phyloP scores from a whole-genome alignment of 352 stramenopile species.

The Phytophthora citrophthora region DNA sequence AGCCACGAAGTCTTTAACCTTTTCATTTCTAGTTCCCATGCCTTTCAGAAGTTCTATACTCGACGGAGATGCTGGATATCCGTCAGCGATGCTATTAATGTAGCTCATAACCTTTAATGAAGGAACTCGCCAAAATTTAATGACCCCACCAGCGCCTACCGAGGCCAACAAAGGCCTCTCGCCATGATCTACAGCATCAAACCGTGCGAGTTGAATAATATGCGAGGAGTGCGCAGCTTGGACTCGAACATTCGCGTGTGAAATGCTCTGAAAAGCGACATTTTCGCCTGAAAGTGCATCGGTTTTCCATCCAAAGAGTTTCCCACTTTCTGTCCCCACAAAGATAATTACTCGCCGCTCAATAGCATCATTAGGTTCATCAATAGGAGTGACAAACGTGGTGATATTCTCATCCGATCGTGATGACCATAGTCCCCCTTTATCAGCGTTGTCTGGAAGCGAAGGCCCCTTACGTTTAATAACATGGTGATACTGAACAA shows the following conservation, averaged over 20 bases:
- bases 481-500: constrained; percentile 16
- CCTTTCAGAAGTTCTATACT: constrained; percentile 42
- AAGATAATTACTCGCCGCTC: constrained; percentile 26
- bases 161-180: constrained; percentile 36
- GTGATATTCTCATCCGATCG: constrained; percentile 5
- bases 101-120: constrained; percentile 45
- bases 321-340: constrained; percentile 45
- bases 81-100: constrained; percentile 44
- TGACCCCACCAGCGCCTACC: constrained; percentile 56
- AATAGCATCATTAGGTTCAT: neutral
- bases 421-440: constrained; percentile 10
- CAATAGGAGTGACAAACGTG: neutral
- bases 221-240: constrained; percentile 53
- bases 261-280: constrained; percentile 16
- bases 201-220: constrained; percentile 43
- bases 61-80: constrained; percentile 38
- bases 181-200: constrained; percentile 11
- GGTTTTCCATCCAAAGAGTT: constrained; percentile 47
- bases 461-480: neutral
- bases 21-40: neutral
- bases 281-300: neutral
- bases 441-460: neutral
- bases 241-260: constrained; percentile 30
- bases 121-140: constrained; percentile 65
- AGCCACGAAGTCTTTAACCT: constrained; percentile 6